Base-by-base conservation (phyloP, 2,329 filamentous ascomycete genomes). In the Pochonia chlamydosporia region DNA sequence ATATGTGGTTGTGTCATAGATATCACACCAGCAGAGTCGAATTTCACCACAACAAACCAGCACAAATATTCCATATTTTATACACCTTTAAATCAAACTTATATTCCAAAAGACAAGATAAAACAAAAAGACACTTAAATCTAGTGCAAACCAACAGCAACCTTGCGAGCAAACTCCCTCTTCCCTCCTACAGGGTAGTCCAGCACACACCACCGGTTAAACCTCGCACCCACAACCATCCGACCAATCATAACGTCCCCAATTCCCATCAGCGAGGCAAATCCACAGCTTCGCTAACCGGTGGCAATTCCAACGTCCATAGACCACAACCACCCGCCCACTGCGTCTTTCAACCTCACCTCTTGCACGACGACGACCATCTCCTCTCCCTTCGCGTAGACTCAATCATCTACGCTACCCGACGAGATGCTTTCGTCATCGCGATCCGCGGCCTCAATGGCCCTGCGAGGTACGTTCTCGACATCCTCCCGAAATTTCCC, bases 381-480 rank as follows among this genome's bases (percentile, higher is more conserved):
- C 24, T 28, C 26, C 24, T 24, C 25, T 26, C 25, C n/a, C n/a
- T n/a, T 21, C 21, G 18, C 33, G 26, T 24, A 39, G 35, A 39
- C 9, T 4, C 21, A 24, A 25, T 10, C 21, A 33, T 18, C 18
- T 39, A 39, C 20, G 35, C 35, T 14, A 31, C 43, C 41, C 26
- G 37, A 47, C 60, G 63, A 58, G 53, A 78, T 78, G 74, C 63
- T 75, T 54, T 65, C 67, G 49, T 71, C 72, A 49, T 63, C 72
- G 62, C 73, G 75, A 66, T 72, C 72, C 56, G 71, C 71, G 60
- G 72, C 71, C 66, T 68, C 73, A 57, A 69, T 76, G 68, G 71
- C 73, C 58, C 65, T 78, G 56, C 71, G 74, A 72, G 72, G 74
- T 77, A 52, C 49, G 55, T 39, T 4, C n/a, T 21, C 24, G 13